A percentile compares a stretch with the other conserved stretches of the same genome.
Evolutionary conservation across 179 eudicot species (phyloP).

Genomic region (Pouteria campechiana): DNA sequence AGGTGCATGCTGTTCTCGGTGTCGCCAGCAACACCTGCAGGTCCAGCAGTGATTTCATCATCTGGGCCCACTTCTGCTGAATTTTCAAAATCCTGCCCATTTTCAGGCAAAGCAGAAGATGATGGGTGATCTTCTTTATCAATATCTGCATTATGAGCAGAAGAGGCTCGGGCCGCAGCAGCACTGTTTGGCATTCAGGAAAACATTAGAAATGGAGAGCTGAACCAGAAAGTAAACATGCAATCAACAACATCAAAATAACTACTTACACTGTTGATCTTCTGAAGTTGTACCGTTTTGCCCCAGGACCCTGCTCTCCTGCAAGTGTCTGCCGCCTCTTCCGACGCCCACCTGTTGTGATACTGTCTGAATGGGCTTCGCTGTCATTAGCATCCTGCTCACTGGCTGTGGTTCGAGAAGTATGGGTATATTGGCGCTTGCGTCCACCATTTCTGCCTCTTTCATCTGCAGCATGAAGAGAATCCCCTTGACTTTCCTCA

Average conservation of each 20-base stretch:
- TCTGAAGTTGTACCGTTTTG: conserved; percentile 76
- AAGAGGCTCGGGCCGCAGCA: conserved; percentile 16
- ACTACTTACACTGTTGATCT: conserved; percentile 58
- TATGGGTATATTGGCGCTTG: conserved; percentile 47
- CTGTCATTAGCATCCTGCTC: conserved; percentile 48
- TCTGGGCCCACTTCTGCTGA: too few relatives aligned
- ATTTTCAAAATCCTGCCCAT: too few relatives aligned
- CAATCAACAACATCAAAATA: neutral
- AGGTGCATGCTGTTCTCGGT: too few relatives aligned
- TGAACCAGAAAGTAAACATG: neutral
- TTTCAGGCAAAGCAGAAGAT: too few relatives aligned
- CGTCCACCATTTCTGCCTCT: conserved; percentile 22
- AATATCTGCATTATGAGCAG: too few relatives aligned
- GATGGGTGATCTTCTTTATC: too few relatives aligned
- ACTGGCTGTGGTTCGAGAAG: conserved; percentile 42
- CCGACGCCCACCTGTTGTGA: conserved; percentile 47
- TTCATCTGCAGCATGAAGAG: conserved; percentile 22
- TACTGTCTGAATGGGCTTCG: conserved; percentile 74
- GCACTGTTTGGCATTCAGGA: conserved; percentile 10
- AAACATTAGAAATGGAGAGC: neutral
- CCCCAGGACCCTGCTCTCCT: conserved; percentile 44
- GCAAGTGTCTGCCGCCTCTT: conserved; percentile 60
- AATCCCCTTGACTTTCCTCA: conserved; percentile 30
- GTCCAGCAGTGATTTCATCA: too few relatives aligned
- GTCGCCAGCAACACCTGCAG: too few relatives aligned